phyloP scores from a whole-genome alignment of 2,329 filamentous ascomycete species.

The Ophiosphaerella korrae region DNA sequence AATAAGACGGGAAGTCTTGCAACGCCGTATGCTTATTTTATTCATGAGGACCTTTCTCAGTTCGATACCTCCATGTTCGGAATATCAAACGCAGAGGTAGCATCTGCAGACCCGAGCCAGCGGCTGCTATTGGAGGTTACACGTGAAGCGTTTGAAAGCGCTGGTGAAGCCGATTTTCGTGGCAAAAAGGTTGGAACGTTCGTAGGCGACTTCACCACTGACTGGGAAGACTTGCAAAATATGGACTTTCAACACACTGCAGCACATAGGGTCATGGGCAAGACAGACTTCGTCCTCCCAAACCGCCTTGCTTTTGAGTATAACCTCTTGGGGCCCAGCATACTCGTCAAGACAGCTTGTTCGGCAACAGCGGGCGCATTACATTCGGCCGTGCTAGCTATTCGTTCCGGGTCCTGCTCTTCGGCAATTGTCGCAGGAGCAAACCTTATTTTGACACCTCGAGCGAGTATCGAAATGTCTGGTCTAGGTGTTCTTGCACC shows the following conservation, averaged over 20 bases:
- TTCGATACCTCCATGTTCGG: constrained; percentile 26
- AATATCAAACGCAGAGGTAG: constrained; percentile 14
- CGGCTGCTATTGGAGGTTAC: constrained; percentile 31
- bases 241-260: constrained; percentile 1
- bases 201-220: constrained; percentile 36
- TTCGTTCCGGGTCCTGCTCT: constrained; percentile 11
- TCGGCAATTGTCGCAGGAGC: constrained; percentile 21
- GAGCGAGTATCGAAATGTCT: constrained; percentile 2
- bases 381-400: constrained; percentile 21
- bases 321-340: constrained; percentile 13
- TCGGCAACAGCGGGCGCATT: constrained; percentile 37
- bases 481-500: constrained; percentile 17
- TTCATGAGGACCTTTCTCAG: constrained; percentile 5
- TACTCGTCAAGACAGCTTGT: constrained; percentile 43
- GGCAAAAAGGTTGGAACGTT: constrained; percentile 41
- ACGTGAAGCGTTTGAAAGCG: constrained; percentile 46
- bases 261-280: constrained; percentile 12
- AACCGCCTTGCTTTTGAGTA: constrained; percentile 35
- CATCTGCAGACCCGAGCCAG: constrained; percentile 29
- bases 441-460: constrained; percentile 20
- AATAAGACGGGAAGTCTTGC: constrained; percentile 21
- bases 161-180: constrained; percentile 16
- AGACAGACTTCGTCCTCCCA: constrained; percentile 22
- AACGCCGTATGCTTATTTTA: constrained; percentile 20
- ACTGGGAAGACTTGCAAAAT: constrained; percentile 15